Conservation (phyloP, 495 filamentous ascomycete genomes). For the Hypomontagnella submonticulosa region DNA sequence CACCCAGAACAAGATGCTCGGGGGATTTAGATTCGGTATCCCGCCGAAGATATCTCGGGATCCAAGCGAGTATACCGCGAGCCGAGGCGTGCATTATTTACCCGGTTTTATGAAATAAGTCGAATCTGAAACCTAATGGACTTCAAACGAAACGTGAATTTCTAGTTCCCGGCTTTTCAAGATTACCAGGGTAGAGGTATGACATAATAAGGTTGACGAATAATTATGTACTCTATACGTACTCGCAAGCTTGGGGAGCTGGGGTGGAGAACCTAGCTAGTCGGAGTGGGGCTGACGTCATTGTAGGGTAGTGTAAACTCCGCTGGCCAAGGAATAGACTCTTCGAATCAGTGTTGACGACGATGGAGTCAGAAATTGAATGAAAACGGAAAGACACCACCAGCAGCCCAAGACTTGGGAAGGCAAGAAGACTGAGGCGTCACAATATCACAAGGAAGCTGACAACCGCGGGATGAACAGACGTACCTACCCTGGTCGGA, state of each 20-base stretch:
- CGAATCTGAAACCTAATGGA: too few species aligned
- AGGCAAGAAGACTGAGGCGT: not conserved
- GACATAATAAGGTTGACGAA: constrained; percentile 4
- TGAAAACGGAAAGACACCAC: constrained; percentile 18
- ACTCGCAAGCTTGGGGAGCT: not conserved
- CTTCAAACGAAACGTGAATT: too few species aligned
- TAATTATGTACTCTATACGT: not conserved
- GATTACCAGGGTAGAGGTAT: not conserved
- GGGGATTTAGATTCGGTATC: too few species aligned
- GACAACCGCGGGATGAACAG: not conserved
- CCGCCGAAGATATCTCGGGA: not conserved
- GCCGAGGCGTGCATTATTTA: constrained; percentile 26
- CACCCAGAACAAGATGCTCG: too few species aligned
- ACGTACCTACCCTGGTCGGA: constrained; percentile 8
- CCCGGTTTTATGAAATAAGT: too few species aligned
- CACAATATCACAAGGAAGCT: not conserved
- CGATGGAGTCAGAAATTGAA: constrained; percentile 29
- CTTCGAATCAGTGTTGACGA: constrained; percentile 3
- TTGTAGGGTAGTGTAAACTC: constrained; percentile 13
- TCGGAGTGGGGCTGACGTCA: constrained; percentile 31
- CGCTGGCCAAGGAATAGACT: constrained; percentile 1
- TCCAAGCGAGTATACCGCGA: not conserved
- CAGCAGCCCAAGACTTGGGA: not conserved
- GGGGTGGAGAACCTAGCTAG: too few species aligned
- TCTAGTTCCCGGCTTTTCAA: not conserved